Conservation (phyloP, 257 asterid genomes). For the Echites panduratus region DNA sequence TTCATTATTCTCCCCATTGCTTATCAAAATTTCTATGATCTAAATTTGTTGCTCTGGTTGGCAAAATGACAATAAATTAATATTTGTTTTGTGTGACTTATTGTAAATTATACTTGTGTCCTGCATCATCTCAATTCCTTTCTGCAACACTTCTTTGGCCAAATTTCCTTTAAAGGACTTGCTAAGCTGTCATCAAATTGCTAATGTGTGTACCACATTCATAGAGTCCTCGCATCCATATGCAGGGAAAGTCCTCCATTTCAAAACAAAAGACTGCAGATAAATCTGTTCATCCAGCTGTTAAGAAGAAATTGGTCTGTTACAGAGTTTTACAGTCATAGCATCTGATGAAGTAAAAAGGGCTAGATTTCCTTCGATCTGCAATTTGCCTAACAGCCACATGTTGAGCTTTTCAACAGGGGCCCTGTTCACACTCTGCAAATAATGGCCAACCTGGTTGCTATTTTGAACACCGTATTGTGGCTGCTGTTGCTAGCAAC, state of each 20-base stretch:
- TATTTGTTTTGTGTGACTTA: neutral
- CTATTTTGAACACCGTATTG: neutral
- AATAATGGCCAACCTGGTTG: neutral
- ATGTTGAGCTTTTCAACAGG: neutral
- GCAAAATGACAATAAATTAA: neutral
- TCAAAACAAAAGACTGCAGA: neutral
- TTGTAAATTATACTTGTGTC: neutral
- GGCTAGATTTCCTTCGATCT: neutral
- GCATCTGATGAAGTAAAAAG: neutral
- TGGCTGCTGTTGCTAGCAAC: neutral
- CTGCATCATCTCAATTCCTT: neutral
- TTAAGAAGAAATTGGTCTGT: neutral
- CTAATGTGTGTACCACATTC: neutral
- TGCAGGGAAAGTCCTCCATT: neutral
- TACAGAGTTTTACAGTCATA: neutral
- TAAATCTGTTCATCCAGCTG: neutral
- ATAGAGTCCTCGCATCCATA: neutral
- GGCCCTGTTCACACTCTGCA: neutral
- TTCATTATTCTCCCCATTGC: neutral
- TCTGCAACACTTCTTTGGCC: neutral
- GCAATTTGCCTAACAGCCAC: neutral
- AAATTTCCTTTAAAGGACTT: neutral
- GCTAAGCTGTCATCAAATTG: neutral
- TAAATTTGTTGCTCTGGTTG: neutral
- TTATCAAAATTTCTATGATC: neutral